Evolutionary conservation across 2,329 filamentous ascomycete genomes (phyloP).

Genomic region (Lachnellula arida): DNA sequence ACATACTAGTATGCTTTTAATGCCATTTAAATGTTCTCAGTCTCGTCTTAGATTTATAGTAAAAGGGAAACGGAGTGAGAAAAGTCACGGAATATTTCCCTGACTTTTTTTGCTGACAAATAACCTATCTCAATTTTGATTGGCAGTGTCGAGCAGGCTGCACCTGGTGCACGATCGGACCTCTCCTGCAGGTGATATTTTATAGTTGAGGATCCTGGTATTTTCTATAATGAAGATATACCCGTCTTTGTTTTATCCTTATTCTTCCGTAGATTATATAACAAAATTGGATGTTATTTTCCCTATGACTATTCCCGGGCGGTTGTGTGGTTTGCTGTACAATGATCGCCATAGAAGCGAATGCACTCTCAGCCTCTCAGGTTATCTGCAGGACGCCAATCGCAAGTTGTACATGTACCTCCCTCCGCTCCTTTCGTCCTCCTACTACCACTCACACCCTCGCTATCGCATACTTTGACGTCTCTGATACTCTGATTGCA

Average conservation of each 20-base stretch:
- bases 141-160: not conserved
- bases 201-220: not conserved
- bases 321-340: slow-evolving; percentile 5
- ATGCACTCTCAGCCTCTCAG: not conserved
- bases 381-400: slow-evolving; percentile 5
- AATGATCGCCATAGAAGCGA: slow-evolving; percentile 14
- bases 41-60: not conserved
- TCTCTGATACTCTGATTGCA: slow-evolving; percentile 1
- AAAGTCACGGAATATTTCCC: not conserved
- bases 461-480: slow-evolving; percentile 1
- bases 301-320: not conserved
- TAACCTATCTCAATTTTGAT: not conserved
- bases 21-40: not conserved
- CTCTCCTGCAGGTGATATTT: not conserved
- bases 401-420: not conserved
- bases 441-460: not conserved
- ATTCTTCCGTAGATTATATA: not conserved
- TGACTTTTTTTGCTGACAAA: slow-evolving; percentile 8
- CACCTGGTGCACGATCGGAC: not conserved
- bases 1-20: slow-evolving; percentile 23
- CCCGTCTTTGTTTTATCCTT: not conserved
- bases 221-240: not conserved
- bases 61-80: not conserved
- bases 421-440: not conserved
- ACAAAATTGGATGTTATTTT: not conserved